Percentiles rank a stretch among this genome's conserved stretches.
These are phyloP conservation scores for Berberis thunbergii DNA, from an alignment of 164 flowering plant genomes.

Conservation along the genomic window DNA sequence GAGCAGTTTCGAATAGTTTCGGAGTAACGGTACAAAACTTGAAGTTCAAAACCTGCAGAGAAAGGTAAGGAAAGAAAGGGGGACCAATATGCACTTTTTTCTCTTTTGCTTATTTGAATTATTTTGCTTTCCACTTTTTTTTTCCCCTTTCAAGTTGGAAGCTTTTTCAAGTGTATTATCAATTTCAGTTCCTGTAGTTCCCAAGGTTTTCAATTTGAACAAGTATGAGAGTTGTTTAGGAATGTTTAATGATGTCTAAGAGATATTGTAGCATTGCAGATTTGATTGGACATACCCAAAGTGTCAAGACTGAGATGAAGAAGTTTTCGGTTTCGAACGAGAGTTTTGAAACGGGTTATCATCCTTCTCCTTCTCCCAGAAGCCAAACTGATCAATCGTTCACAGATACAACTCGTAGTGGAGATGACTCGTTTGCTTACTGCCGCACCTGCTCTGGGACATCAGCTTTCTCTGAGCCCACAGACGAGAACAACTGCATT, in stretches of 20 bases:
- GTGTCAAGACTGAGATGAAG: conserved; percentile 29
- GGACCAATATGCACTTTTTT: conserved; percentile 12
- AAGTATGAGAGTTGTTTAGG: not conserved
- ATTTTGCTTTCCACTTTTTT: not conserved
- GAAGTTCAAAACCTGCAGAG: conserved; percentile 22
- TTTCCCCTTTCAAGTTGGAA: not conserved
- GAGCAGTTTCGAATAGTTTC: conserved; percentile 35
- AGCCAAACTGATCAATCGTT: conserved; percentile 16
- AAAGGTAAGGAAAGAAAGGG: conserved; percentile 23
- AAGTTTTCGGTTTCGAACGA: no score
- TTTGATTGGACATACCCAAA: not conserved
- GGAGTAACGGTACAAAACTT: conserved; percentile 13
- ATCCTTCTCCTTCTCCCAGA: conserved; percentile 41
- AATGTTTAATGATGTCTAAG: no score
- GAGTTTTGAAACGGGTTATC: conserved; percentile 10
- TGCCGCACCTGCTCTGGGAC: conserved; percentile 61
- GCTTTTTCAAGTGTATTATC: not conserved
- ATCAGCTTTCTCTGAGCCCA: conserved; percentile 51
- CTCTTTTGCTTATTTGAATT: not conserved
- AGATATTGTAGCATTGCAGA: conserved; percentile 14
- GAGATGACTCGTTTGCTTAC: conserved; percentile 36
- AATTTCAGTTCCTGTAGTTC: not conserved
- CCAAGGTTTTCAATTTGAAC: not conserved
- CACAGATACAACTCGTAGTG: conserved; percentile 13
- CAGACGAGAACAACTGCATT: conserved; percentile 39